Evolutionary conservation across 169 alveolate species (phyloP), one percentile per base, ranked within the genome.

Genomic region (Eimeria falciformis): DNA sequence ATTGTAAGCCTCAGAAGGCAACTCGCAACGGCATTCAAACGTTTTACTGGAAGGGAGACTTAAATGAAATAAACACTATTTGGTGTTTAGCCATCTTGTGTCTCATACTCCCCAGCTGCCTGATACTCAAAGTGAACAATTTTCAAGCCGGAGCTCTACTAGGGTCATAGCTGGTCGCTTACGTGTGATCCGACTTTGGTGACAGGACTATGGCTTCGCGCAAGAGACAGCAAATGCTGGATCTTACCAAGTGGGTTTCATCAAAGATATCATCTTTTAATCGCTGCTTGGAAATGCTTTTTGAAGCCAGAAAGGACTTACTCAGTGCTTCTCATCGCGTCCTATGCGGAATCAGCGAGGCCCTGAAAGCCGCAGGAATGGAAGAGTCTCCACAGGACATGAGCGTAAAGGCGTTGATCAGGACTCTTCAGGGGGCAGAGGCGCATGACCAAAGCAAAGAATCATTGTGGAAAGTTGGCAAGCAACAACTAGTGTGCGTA

Each of bases 181-280:
- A n/a, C n/a, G n/a, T n/a, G n/a, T n/a, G n/a, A n/a, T n/a, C n/a
- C n/a, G n/a, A n/a, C n/a, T n/a, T 50, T 53, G 77, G 2, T 14
- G 17, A 53, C 89, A 81, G 89, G 65, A 43, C 75, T 33, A 33
- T 55, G 71, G 53, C 89, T 33, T 81, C 89, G 27, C 50, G 89
- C 17, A 81, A 81, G 37, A 50, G 46, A 65, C 27, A 55, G 2
- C 71, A 81, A 81, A 81, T 81, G 75, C 56, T 53, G 62, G 75
- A 81, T 0, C 89, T 81, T 81, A 53, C 55, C 6, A 66, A 53
- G 89, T 81, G 89, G 89, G 75, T 75, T 7, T 18, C 89, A 27
- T 29, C 71, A 18, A 81, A 81, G 40, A 75, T 75, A 7, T 11
- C 23, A 14, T 29, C 77, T n/a, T 81, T 81, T 55, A 81, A 81